Percentiles rank a stretch among this genome's conserved stretches.
Conservation (phyloP, 73 alveolate species). For the Paramecium octaurelia region DNA sequence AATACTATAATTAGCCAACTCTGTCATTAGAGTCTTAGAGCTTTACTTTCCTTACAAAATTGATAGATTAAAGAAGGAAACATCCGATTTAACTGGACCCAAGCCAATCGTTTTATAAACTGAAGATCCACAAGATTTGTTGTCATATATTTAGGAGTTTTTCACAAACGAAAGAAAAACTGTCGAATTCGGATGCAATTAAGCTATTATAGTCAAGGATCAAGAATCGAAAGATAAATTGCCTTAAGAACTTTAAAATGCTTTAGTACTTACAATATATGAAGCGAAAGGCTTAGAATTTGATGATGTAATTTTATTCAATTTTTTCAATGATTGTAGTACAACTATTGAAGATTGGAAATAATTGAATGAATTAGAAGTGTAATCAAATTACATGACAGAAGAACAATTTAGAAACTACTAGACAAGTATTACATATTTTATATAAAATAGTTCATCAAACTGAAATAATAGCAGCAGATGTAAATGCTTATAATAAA, state of each 20-base stretch:
- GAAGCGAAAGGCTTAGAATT: slow-evolving; percentile 93
- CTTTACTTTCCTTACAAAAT: slow-evolving; percentile 80
- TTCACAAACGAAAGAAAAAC: background rate
- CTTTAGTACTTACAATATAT: slow-evolving; percentile 80
- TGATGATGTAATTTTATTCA: slow-evolving; percentile 85
- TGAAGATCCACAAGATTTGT: slow-evolving; percentile 30
- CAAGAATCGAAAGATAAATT: slow-evolving; percentile 71
- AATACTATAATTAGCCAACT: slow-evolving; percentile 81
- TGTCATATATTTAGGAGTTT: background rate
- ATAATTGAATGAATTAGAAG: background rate
- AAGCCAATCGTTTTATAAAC: slow-evolving; percentile 68
- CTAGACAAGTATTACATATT: background rate
- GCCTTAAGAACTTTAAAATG: slow-evolving; percentile 73
- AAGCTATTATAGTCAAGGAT: slow-evolving; percentile 83
- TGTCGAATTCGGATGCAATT: slow-evolving; percentile 82
- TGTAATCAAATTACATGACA: background rate
- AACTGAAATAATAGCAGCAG: background rate
- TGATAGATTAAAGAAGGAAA: slow-evolving; percentile 79
- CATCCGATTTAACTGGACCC: slow-evolving; percentile 72
- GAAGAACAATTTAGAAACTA: background rate
- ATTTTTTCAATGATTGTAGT: slow-evolving; percentile 56
- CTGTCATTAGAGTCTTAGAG: slow-evolving; percentile 74
- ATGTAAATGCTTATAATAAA: background rate
- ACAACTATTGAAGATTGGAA: slow-evolving; percentile 55
- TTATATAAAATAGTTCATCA: background rate